Conservation (phyloP, 2,329 filamentous ascomycete species). For the Scedosporium dehoogii region DNA sequence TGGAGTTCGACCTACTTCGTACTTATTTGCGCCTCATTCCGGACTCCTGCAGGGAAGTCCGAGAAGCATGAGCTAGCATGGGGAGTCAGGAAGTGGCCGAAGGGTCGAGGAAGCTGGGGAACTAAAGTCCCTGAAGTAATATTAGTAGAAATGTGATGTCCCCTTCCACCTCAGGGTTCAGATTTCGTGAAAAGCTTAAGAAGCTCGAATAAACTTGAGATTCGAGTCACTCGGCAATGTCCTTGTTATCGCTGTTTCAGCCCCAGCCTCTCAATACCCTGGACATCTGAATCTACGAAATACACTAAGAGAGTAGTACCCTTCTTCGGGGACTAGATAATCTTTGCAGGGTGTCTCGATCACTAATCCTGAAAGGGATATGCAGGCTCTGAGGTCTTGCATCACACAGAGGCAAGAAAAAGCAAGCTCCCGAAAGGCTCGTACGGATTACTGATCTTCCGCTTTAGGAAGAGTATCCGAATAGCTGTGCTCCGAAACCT, state of each 20-base stretch:
- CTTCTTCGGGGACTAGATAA: too few relatives aligned
- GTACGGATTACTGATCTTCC: not conserved
- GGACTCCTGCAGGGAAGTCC: constrained; percentile 1
- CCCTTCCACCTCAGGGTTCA: too few relatives aligned
- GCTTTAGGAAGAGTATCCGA: not conserved
- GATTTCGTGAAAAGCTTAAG: too few relatives aligned
- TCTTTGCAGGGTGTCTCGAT: not conserved
- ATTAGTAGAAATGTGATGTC: too few relatives aligned
- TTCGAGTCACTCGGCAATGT: too few relatives aligned
- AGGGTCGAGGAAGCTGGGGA: not conserved
- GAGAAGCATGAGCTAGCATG: not conserved
- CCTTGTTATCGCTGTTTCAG: too few relatives aligned
- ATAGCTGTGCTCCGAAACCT: not conserved
- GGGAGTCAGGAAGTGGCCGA: not conserved
- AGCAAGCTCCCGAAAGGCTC: not conserved
- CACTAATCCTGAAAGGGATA: not conserved
- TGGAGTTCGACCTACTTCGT: not conserved
- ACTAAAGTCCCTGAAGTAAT: not conserved
- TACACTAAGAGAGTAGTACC: too few relatives aligned
- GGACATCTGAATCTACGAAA: too few relatives aligned
- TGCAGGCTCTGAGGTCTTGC: not conserved
- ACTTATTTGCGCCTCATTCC: not conserved
- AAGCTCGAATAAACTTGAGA: too few relatives aligned
- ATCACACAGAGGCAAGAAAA: not conserved
- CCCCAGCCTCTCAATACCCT: too few relatives aligned